A percentile compares a stretch with the other conserved stretches of the same genome.
Evolutionary conservation across 495 filamentous ascomycete species (phyloP).

Genomic region (Aspergillus sclerotiicarbonarius): DNA sequence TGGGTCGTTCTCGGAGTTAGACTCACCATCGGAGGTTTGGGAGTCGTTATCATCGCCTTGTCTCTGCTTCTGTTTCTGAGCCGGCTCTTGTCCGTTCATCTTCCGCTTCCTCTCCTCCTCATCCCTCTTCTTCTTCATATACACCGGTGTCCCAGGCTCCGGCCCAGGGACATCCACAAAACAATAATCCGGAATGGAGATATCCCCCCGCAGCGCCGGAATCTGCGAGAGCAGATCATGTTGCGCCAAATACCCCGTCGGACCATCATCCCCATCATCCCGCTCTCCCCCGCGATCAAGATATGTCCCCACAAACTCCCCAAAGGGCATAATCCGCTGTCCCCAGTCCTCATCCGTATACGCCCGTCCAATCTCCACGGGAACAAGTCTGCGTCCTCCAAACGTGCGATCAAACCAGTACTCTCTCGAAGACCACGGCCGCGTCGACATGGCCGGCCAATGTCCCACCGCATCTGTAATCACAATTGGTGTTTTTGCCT

Average conservation of each 20-base stretch:
- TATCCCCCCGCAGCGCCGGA: conserved; percentile 71
- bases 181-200: conserved; percentile 80
- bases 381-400: conserved; percentile 73
- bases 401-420: conserved; percentile 79
- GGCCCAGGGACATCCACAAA: conserved; percentile 60
- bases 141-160: conserved; percentile 47
- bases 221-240: conserved; percentile 85
- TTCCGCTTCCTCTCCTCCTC: conserved; percentile 19
- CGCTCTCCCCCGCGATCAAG: conserved; percentile 32
- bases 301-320: conserved; percentile 64
- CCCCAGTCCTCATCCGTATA: conserved; percentile 89
- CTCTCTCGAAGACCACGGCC: conserved; percentile 66
- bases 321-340: conserved; percentile 76
- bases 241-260: conserved; percentile 82
- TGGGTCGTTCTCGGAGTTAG: conserved; percentile 28
- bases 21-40: conserved; percentile 1
- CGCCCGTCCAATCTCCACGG: conserved; percentile 83
- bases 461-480: conserved; percentile 60
- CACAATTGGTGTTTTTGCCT: conserved; percentile 60
- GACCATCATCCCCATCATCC: conserved; percentile 4
- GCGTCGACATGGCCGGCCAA: conserved; percentile 76
- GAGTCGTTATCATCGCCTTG: conserved; percentile 12
- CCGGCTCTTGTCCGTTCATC: conserved; percentile 6
- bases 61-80: conserved; percentile 40
- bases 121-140: conserved; percentile 43